Base-by-base conservation (phyloP, 345 rosid species). In the Eucalyptus regnans region DNA sequence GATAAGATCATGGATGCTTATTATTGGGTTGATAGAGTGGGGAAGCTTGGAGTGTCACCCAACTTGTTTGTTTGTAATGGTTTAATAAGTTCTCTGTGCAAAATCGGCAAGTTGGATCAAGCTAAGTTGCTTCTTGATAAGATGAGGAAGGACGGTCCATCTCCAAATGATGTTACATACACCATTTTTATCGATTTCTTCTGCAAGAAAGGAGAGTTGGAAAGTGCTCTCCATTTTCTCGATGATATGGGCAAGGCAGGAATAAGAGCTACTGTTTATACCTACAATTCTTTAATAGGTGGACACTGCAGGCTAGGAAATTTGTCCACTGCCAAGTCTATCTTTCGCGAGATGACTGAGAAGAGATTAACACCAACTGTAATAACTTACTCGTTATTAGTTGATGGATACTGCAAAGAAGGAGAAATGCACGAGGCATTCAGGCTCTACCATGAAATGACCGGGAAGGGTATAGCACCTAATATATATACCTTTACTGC, bases 391-490 rank as follows among this genome's bases (percentile, higher is more conserved):
- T 95, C 98, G 46, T 91, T 96, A 43, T 79, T 97, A 87, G 93
- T 98, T 89, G 94, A 94, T 89, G 99, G 98, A 88, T 96, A 93
- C 88, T 95, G 98, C 92, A 92, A 92, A 88, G 91, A 93, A 91
- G 95, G 97, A 88, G 88, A 94, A 50, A 43, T 92, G 87, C 90
- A 92, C 2, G 90, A 94, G 90, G 99, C 99, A 71, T 95, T 95
- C 66, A 91, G 94, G 89, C 93, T 95, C 80, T 98, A 94, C 90
- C 93, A 95, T 90, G 98, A 96, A 92, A 98, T 98, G 99, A 95
- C 93, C 10, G 94, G 94, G 79, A 97, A 96, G 90, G 97, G 95
- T 76, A 94, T 96, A 84, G 92, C 92, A 7, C 94, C 98, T 1
- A 98, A 95, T 91, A 89, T 88, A 6, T 94, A 95, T 89, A 98